Conservation (phyloP, 2,329 filamentous ascomycete genomes). For the Colletotrichum sublineola region DNA sequence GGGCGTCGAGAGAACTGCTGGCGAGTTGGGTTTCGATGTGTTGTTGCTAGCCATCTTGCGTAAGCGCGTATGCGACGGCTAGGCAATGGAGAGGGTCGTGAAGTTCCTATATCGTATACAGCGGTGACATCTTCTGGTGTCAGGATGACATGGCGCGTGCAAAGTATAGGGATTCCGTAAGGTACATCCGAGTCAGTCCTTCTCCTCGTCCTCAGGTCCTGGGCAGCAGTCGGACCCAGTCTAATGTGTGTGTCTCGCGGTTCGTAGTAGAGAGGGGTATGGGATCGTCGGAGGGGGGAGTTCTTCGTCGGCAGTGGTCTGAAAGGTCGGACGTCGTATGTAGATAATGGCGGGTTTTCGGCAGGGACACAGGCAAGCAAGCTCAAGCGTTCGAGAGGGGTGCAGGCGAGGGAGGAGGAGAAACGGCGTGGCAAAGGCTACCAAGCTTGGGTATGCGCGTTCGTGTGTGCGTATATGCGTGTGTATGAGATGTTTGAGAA, state of each 20-base stretch:
- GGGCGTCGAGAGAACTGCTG: constrained; percentile 50
- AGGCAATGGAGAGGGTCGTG: constrained; percentile 7
- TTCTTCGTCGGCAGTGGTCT: constrained; percentile 6
- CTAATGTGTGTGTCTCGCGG: constrained; percentile 5
- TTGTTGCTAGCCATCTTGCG: constrained; percentile 50
- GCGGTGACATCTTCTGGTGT: constrained; percentile 22
- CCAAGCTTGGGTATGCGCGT: constrained; percentile 17
- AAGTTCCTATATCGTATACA: constrained; percentile 25
- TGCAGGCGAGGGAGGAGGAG: constrained; percentile 27
- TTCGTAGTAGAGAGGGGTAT: constrained; percentile 6
- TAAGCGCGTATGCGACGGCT: constrained; percentile 8
- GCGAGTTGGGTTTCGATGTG: constrained; percentile 49
- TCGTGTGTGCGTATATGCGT: neutral
- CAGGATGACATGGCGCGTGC: constrained; percentile 27
- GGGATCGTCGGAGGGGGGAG: neutral
- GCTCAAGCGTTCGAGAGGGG: constrained; percentile 19
- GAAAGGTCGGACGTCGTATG: neutral
- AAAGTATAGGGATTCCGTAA: neutral
- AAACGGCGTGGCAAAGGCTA: constrained; percentile 33
- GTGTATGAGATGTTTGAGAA: constrained; percentile 15
- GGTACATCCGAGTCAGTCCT: constrained; percentile 2
- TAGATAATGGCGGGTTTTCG: constrained; percentile 16
- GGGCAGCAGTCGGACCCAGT: constrained; percentile 4
- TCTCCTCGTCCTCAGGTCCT: constrained; percentile 15
- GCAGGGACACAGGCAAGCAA: constrained; percentile 17